Evolutionary conservation across 495 filamentous ascomycete species (phyloP), one percentile per base, ranked within the genome.

Genomic region (Aspergillus ostianus): DNA sequence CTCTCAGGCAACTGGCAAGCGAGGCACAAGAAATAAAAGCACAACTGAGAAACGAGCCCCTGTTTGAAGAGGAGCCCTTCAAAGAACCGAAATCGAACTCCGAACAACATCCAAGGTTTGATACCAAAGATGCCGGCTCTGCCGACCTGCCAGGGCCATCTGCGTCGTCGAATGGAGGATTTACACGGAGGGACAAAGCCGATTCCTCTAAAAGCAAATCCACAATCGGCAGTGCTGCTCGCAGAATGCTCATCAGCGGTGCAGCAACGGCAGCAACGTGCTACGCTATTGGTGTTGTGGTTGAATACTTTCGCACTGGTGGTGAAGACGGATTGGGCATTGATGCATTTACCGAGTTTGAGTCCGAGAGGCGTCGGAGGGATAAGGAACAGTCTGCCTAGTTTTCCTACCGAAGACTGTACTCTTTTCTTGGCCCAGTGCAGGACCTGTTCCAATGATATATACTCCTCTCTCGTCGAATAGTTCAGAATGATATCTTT

Each of bases 201-300:
- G 18, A 36, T 12, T 19, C 62, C 13, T 21, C 54, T 5, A 66
- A 65, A 29, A 58, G 74, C 5, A 61, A 70, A 18, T 71, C 70
- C 10, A 67, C 53, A 19, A 56, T 57, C 45, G 61, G 70, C 58
- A 78, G 64, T 49, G 73, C 75, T 15, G 62, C 79, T 3, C 84
- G 78, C 69, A 73, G 81, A 23, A 71, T 87, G 55, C 49, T 86
- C 0, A 60, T 86, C n/a, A 80, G 82, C 10, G 85, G 85, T 4
- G 75, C 70, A 0, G 84, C 81, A 67, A 80, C 86, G 0, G 89
- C 82, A 5, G 86, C 79, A 18, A 77, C 82, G 20, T 85, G 82
- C 26, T 93, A 91, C 73, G 83, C 84, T 4, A 66, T 90, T 46
- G 88, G 87, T 4, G 87, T 88, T n/a, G 80, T 87, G 15, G 73